phyloP scores from a whole-genome alignment of 805 yeast genomes.

The Suhomyces faveliae region DNA sequence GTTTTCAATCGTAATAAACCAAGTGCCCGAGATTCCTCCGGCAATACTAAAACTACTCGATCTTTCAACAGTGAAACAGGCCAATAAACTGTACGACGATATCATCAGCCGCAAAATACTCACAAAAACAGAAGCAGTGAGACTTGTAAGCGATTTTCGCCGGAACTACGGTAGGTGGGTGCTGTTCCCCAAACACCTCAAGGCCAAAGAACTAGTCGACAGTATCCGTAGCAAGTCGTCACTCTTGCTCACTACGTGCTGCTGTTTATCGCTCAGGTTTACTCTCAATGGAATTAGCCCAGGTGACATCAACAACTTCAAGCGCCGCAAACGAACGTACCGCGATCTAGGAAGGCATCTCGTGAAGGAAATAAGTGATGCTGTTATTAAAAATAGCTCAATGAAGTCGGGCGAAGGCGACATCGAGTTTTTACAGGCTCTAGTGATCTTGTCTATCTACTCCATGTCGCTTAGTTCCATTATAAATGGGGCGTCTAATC shows the following conservation, averaged over 20 bases:
- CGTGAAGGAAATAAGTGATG: constrained; percentile 46
- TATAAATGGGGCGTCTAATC: constrained; percentile 12
- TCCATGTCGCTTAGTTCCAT: constrained; percentile 57
- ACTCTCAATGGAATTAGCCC: constrained; percentile 20
- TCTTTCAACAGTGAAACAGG: constrained; percentile 12
- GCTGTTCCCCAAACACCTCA: constrained; percentile 56
- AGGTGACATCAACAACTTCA: constrained; percentile 21
- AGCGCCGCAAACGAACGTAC: constrained; percentile 34
- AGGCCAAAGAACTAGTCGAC: constrained; percentile 49
- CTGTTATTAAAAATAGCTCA: constrained; percentile 36
- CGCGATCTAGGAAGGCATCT: constrained; percentile 44
- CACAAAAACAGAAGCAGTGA: constrained; percentile 45
- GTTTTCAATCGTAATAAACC: constrained; percentile 37
- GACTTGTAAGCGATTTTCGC: constrained; percentile 56
- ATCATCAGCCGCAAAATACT: constrained; percentile 52
- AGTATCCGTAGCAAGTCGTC: constrained; percentile 54
- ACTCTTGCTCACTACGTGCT: constrained; percentile 63
- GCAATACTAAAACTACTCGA: constrained; percentile 34
- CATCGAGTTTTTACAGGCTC: constrained; percentile 65
- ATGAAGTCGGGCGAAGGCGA: constrained; percentile 23
- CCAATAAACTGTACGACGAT: constrained; percentile 35
- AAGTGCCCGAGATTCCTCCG: constrained; percentile 32
- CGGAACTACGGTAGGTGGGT: constrained; percentile 78
- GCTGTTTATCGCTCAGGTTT: constrained; percentile 61
- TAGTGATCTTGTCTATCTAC: constrained; percentile 64